phyloP scores from a whole-genome alignment of 148 eudicot species.

The Camellia japonica region DNA sequence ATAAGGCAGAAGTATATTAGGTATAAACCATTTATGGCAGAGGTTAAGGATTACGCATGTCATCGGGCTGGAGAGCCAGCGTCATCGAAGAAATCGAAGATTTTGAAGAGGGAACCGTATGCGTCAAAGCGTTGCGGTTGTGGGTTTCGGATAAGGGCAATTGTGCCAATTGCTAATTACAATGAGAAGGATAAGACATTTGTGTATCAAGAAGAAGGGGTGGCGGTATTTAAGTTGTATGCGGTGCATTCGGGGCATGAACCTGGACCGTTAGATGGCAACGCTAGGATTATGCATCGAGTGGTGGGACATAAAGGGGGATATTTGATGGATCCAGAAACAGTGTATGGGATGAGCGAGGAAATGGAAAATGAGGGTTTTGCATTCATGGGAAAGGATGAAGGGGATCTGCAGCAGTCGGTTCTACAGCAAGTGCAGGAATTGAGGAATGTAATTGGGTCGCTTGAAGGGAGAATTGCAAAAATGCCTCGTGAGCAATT shows the following conservation, averaged over 20 bases:
- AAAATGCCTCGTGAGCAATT: slow-evolving; percentile 53
- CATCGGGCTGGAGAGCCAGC: slow-evolving; percentile 96
- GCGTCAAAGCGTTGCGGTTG: slow-evolving; percentile 93
- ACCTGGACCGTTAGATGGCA: slow-evolving; percentile 95
- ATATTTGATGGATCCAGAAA: slow-evolving; percentile 65
- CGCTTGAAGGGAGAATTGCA: slow-evolving; percentile 57
- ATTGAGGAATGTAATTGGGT: slow-evolving; percentile 59
- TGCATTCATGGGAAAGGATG: slow-evolving; percentile 44
- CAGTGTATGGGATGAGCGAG: slow-evolving; percentile 70
- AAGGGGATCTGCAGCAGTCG: slow-evolving; percentile 53
- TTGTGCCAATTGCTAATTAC: slow-evolving; percentile 84
- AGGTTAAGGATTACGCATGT: slow-evolving; percentile 96
- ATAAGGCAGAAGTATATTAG: slow-evolving; percentile 95
- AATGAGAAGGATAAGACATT: slow-evolving; percentile 96
- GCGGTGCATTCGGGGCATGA: slow-evolving; percentile 97
- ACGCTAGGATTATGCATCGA: slow-evolving; percentile 97
- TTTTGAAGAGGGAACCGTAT: slow-evolving; percentile 86
- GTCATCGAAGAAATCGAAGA: slow-evolving; percentile 59
- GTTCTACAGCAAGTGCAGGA: slow-evolving; percentile 73
- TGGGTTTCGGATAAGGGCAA: slow-evolving; percentile 91
- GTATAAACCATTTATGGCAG: slow-evolving; percentile 98
- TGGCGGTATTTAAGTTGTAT: slow-evolving; percentile 90
- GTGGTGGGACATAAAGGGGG: slow-evolving; percentile 85
- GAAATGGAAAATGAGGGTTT: slow-evolving; percentile 60
- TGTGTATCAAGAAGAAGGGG: slow-evolving; percentile 92